phyloP scores from a whole-genome alignment of 108 stramenopile species.

The Nitzschia sp. region DNA sequence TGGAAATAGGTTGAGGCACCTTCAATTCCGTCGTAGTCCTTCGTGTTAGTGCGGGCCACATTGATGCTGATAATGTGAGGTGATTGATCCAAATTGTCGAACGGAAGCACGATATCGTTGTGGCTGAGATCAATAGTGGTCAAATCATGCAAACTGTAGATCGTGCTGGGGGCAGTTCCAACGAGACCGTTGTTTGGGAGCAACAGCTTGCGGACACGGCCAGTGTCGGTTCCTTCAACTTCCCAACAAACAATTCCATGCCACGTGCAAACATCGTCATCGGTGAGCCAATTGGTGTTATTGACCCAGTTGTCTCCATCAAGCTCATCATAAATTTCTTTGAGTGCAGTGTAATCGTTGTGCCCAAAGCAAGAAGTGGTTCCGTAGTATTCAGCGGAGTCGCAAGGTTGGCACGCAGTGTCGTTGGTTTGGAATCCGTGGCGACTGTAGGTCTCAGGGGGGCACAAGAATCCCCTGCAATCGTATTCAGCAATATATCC shows the following conservation, averaged over 20 bases:
- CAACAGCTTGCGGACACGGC: constrained; percentile 21
- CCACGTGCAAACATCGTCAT: constrained; percentile 29
- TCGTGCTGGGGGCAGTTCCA: constrained; percentile 27
- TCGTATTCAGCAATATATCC: constrained; percentile 45
- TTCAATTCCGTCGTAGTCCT: constrained; percentile 35
- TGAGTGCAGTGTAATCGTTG: constrained; percentile 41
- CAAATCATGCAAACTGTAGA: constrained; percentile 17
- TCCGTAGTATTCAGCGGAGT: constrained; percentile 27
- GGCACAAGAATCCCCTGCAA: constrained; percentile 67
- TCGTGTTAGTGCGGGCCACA: constrained; percentile 20
- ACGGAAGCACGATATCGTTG: constrained; percentile 17
- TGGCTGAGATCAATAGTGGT: constrained; percentile 14
- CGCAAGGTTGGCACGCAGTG: constrained; percentile 21
- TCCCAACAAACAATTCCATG: constrained; percentile 47
- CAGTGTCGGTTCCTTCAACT: constrained; percentile 14
- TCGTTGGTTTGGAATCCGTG: constrained; percentile 45
- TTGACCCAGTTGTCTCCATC: constrained; percentile 23
- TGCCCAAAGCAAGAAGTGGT: constrained; percentile 26
- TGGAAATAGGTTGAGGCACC: constrained; percentile 38
- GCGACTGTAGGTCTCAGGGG: constrained; percentile 45
- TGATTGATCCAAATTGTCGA: constrained; percentile 3
- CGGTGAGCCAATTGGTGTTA: constrained; percentile 15
- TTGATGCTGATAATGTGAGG: constrained; percentile 23
- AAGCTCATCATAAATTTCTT: constrained; percentile 18
- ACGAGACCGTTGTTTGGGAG: constrained; percentile 32